These are phyloP conservation scores for Isatis tinctoria DNA, from an alignment of 345 rosid genomes.

Conservation along the genomic window DNA sequence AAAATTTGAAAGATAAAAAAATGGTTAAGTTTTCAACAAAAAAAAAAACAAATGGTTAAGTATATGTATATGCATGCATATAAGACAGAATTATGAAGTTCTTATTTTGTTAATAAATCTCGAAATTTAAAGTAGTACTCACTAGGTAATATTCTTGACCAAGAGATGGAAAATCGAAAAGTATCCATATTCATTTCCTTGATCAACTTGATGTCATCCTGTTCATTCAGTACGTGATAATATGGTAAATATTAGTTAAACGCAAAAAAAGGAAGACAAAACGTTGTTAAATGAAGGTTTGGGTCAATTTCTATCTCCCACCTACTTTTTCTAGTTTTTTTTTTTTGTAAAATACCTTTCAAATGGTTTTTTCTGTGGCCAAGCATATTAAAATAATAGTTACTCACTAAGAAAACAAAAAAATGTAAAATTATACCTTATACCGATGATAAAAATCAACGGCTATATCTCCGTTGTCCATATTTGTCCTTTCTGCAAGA, in stretches of 20 bases:
- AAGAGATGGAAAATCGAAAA: constrained; percentile 43
- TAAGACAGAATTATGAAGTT: neutral
- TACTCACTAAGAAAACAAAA: neutral
- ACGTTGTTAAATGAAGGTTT: neutral
- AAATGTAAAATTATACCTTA: constrained; percentile 22
- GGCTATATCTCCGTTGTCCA: constrained; percentile 42
- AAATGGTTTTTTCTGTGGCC: neutral
- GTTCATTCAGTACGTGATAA: neutral
- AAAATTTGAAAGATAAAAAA: neutral
- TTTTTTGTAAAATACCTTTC: neutral
- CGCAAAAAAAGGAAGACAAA: neutral
- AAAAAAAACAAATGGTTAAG: neutral
- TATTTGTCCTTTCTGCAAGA: constrained; percentile 37
- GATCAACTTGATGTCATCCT: constrained; percentile 40
- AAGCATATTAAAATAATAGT: neutral
- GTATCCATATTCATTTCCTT: constrained; percentile 36
- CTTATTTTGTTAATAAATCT: neutral
- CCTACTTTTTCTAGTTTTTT: neutral
- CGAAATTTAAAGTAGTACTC: neutral
- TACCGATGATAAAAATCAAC: constrained; percentile 40
- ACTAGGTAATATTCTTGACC: constrained; percentile 45
- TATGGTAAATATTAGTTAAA: neutral
- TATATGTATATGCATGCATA: neutral
- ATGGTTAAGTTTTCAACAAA: neutral
- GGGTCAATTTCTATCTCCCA: neutral